A percentile compares a stretch with the other conserved stretches of the same genome.
These are phyloP conservation scores for Tetragonia tetragonoides DNA, from an alignment of 148 eudicot genomes.

Conservation along the genomic window DNA sequence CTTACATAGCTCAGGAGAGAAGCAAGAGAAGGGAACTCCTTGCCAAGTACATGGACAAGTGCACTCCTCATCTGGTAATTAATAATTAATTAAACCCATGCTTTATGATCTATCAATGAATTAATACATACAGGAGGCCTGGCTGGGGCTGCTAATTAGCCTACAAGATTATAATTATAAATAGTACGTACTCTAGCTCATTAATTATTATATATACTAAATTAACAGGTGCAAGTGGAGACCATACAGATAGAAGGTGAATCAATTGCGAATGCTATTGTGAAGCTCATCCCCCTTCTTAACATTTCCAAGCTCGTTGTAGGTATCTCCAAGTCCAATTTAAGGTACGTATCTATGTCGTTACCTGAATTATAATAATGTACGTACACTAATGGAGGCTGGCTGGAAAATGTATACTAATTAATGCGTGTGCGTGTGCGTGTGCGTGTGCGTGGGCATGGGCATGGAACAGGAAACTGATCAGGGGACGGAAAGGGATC, in stretches of 20 bases:
- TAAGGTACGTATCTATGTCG: slow-evolving; percentile 40
- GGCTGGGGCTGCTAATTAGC: too few species aligned
- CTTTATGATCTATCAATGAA: too few species aligned
- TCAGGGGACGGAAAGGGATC: slow-evolving; percentile 46
- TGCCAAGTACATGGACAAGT: slow-evolving; percentile 52
- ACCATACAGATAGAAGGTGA: slow-evolving; percentile 86
- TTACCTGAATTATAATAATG: too few species aligned
- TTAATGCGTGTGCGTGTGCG: too few species aligned
- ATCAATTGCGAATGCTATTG: slow-evolving; percentile 53
- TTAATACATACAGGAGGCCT: too few species aligned
- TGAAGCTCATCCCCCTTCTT: slow-evolving; percentile 75
- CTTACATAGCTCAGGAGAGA: slow-evolving; percentile 47
- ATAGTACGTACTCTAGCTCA: too few species aligned
- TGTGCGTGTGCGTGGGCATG: slow-evolving; percentile 3
- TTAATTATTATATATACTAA: too few species aligned
- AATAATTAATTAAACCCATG: too few species aligned
- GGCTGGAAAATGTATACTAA: too few species aligned
- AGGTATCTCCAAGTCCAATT: slow-evolving; percentile 62
- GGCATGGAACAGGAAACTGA: slow-evolving; percentile 45
- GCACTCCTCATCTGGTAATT: slow-evolving; percentile 53
- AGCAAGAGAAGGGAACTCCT: slow-evolving; percentile 58
- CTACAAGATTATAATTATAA: too few species aligned
- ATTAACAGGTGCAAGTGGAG: slow-evolving; percentile 66
- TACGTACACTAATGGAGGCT: too few species aligned
- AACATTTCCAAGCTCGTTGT: slow-evolving; percentile 60